These are phyloP conservation scores for Spencermartinsiella ligniputridi DNA, from an alignment of 1,139 yeast genomes.

Conservation along the genomic window DNA sequence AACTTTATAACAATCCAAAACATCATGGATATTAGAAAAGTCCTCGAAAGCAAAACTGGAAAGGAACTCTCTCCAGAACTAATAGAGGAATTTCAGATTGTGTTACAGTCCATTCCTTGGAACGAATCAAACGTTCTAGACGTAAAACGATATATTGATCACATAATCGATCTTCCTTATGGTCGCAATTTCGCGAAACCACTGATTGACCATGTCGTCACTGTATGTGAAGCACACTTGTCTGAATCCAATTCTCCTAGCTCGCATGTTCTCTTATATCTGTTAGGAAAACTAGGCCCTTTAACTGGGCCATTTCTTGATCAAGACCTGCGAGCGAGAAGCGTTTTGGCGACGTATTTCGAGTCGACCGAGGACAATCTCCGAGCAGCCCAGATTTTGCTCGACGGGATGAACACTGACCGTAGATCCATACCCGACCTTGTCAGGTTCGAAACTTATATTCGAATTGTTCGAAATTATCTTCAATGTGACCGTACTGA, in stretches of 20 bases:
- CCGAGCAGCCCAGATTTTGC: constrained; percentile 29
- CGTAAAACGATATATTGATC: constrained; percentile 8
- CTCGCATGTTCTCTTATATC: constrained; percentile 10
- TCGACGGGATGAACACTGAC: constrained; percentile 21
- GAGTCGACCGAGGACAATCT: constrained; percentile 24
- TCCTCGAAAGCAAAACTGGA: background rate
- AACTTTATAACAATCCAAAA: too few species aligned
- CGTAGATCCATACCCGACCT: constrained; percentile 24
- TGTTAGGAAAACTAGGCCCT: constrained; percentile 19
- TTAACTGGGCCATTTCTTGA: constrained; percentile 27
- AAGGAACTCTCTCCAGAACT: background rate
- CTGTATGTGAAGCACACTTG: constrained; percentile 8
- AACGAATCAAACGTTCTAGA: background rate
- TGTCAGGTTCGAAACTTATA: constrained; percentile 26
- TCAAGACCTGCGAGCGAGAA: constrained; percentile 27
- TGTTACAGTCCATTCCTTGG: background rate
- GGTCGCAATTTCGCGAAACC: constrained; percentile 14
- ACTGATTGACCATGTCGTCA: constrained; percentile 13
- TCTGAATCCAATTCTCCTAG: background rate
- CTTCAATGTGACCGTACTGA: constrained; percentile 33
- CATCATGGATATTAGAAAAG: constrained; percentile 1
- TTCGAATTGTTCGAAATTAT: constrained; percentile 31
- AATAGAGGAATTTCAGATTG: background rate
- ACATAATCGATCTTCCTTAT: constrained; percentile 12
- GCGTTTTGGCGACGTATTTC: constrained; percentile 27